phyloP scores from a whole-genome alignment of 2,329 filamentous ascomycete genomes.

The Aspergillus eucalypticola region DNA sequence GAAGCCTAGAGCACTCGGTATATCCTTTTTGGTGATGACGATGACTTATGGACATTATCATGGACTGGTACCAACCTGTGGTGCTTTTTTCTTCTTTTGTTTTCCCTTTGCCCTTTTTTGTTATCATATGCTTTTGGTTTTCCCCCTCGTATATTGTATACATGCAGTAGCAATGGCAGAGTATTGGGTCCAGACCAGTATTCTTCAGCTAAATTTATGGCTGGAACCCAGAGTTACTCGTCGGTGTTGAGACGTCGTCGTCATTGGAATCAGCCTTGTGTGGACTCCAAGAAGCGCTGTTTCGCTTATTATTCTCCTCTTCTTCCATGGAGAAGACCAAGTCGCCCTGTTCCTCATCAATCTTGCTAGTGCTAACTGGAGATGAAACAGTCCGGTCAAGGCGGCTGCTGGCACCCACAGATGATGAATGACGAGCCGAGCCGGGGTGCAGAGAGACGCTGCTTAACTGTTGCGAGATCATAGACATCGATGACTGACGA shows the following conservation, averaged over 20 bases:
- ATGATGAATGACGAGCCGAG: constrained; percentile 39
- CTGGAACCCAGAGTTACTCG: constrained; percentile 22
- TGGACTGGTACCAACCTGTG: constrained; percentile 17
- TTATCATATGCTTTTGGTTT: not conserved
- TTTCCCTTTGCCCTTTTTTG: not conserved
- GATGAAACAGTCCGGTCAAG: constrained; percentile 50
- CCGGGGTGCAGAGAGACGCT: constrained; percentile 47
- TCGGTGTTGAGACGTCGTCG: constrained; percentile 27
- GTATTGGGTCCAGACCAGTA: not conserved
- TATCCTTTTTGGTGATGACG: constrained; percentile 16
- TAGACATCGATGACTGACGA: constrained; percentile 60
- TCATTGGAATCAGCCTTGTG: constrained; percentile 35
- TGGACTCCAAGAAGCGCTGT: constrained; percentile 36
- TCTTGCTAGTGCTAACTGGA: constrained; percentile 47
- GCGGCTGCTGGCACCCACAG: constrained; percentile 34
- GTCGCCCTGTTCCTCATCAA: constrained; percentile 51
- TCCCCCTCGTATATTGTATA: not conserved
- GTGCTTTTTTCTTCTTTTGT: constrained; percentile 14
- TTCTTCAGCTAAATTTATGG: constrained; percentile 10
- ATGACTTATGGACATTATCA: constrained; percentile 11
- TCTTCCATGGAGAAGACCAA: constrained; percentile 55
- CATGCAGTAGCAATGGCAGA: not conserved
- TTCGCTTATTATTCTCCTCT: constrained; percentile 49
- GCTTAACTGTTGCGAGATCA: constrained; percentile 61
- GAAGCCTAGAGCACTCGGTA: constrained; percentile 12